A percentile compares a stretch with the other conserved stretches of the same genome.
Conservation (phyloP, 352 stramenopile species). For the Phytophthora macrochlamydospora region DNA sequence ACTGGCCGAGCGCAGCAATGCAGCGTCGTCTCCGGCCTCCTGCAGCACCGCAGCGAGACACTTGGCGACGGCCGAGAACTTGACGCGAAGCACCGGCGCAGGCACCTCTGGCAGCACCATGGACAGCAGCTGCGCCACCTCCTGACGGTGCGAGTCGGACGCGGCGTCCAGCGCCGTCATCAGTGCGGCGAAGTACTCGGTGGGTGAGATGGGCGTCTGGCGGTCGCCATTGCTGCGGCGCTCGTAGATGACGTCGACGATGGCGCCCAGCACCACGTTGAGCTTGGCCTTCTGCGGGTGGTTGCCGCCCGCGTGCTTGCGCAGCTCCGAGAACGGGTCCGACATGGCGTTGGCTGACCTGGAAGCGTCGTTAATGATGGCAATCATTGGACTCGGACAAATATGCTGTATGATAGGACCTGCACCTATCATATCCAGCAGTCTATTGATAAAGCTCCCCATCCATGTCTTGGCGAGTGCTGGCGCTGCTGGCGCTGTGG, state of each 20-base stretch:
- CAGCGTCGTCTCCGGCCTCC: slow-evolving; percentile 63
- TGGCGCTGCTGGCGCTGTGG: slow-evolving; percentile 33
- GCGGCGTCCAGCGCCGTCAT: slow-evolving; percentile 87
- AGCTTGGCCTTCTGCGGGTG: slow-evolving; percentile 85
- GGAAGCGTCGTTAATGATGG: neutral
- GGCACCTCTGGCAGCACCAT: slow-evolving; percentile 78
- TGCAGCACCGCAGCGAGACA: slow-evolving; percentile 73
- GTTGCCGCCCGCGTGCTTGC: slow-evolving; percentile 72
- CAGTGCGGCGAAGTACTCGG: slow-evolving; percentile 88
- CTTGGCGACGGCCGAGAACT: slow-evolving; percentile 78
- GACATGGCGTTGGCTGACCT: slow-evolving; percentile 39
- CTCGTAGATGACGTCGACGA: slow-evolving; percentile 86
- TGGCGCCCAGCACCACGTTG: slow-evolving; percentile 84
- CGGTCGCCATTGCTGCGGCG: slow-evolving; percentile 42
- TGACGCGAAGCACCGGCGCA: slow-evolving; percentile 76
- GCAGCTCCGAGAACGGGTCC: slow-evolving; percentile 83
- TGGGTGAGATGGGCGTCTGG: slow-evolving; percentile 58
- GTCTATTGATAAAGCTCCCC: slow-evolving; percentile 9
- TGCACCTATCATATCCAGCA: too few relatives aligned
- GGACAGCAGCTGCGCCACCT: slow-evolving; percentile 77
- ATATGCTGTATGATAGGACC: too few relatives aligned
- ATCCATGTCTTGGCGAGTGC: slow-evolving; percentile 24
- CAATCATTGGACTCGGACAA: too few relatives aligned
- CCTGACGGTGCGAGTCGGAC: slow-evolving; percentile 72
- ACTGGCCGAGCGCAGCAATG: slow-evolving; percentile 66